Evolutionary conservation across 108 stramenopile species (phyloP).

Genomic region (Hondaea fermentalgiana): DNA sequence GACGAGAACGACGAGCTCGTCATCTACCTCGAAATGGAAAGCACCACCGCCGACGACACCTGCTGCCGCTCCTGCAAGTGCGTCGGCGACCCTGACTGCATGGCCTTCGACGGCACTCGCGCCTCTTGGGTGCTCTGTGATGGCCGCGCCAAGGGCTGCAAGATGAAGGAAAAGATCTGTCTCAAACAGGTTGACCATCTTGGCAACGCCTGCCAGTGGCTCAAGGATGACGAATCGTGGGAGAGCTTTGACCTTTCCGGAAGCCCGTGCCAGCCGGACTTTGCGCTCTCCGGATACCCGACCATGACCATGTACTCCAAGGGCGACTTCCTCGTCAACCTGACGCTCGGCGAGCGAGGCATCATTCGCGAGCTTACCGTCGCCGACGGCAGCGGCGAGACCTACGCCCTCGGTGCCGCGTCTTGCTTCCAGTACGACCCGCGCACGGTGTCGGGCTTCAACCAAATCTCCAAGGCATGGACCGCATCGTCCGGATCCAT

Average conservation of each 20-base stretch:
- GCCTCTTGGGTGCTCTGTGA: neutral
- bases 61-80: neutral
- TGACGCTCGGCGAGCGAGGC: slow-evolving; percentile 11
- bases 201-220: slow-evolving; percentile 3
- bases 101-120: neutral
- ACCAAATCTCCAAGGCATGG: neutral
- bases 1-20: neutral
- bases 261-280: slow-evolving; percentile 1
- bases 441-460: neutral
- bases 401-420: neutral
- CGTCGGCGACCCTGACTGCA: slow-evolving; percentile 9
- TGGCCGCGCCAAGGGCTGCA: neutral
- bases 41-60: neutral
- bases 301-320: neutral
- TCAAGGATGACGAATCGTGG: neutral
- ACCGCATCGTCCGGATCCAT: neutral
- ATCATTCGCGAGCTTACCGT: neutral
- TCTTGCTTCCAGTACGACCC: slow-evolving; percentile 10
- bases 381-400: neutral
- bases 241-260: neutral
- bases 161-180: neutral
- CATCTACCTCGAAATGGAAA: neutral
- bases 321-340: neutral
- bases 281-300: neutral
- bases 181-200: neutral